Evolutionary conservation across 2,329 filamentous ascomycete genomes (phyloP).

Genomic region (Cercospora sojina): DNA sequence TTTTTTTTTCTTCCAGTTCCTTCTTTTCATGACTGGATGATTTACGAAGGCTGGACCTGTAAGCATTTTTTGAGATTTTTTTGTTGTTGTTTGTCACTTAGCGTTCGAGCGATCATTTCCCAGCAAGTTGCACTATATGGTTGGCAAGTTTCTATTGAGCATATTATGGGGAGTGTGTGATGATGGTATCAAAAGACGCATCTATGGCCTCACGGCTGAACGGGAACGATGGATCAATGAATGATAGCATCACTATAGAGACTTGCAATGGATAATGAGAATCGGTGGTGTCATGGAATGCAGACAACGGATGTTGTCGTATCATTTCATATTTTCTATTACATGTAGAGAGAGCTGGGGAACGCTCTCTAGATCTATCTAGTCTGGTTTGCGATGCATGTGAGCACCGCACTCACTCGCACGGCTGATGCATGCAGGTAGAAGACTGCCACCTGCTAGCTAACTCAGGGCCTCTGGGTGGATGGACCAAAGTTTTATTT

Average conservation of each 20-base stretch:
- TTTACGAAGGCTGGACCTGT: conserved; percentile 26
- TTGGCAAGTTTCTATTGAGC: neutral
- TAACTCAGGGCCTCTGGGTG: neutral
- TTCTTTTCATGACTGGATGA: conserved; percentile 6
- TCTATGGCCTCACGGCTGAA: conserved; percentile 4
- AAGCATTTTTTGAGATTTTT: conserved; percentile 7
- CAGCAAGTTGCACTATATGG: neutral
- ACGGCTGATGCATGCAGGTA: neutral
- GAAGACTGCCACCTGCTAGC: neutral
- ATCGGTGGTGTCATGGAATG: neutral
- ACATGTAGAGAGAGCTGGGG: neutral
- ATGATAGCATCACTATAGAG: neutral
- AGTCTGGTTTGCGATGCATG: neutral
- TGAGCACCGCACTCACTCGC: neutral
- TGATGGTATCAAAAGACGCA: conserved; percentile 6
- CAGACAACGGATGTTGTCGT: neutral
- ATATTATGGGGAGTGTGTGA: neutral
- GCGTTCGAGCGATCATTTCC: conserved; percentile 23
- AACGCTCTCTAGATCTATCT: neutral
- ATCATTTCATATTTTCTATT: neutral
- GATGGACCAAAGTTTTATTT: neutral
- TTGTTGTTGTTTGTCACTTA: conserved; percentile 10
- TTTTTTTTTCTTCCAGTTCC: neutral
- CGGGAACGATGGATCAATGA: neutral
- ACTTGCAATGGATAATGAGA: neutral